Evolutionary conservation across 1,284 basidiomycete genomes (phyloP).

Genomic region (Rhodotorula sp.): DNA sequence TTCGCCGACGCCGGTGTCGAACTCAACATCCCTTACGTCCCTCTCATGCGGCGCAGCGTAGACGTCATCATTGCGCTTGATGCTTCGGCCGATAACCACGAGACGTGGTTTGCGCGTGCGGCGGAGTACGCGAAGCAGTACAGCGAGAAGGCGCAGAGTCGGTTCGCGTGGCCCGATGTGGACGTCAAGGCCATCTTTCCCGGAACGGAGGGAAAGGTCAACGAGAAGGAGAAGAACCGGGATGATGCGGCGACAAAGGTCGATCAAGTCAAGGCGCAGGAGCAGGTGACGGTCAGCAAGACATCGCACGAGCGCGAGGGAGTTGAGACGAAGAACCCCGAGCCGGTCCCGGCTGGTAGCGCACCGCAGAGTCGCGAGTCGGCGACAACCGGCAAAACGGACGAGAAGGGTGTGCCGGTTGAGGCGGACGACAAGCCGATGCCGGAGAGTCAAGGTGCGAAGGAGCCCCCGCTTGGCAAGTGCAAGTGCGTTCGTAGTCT

Average conservation of each 20-base stretch:
- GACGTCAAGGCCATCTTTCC: slow-evolving; percentile 48
- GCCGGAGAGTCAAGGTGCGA: slow-evolving; percentile 16
- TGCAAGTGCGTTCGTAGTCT: slow-evolving; percentile 21
- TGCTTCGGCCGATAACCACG: slow-evolving; percentile 53
- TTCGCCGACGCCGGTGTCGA: slow-evolving; percentile 55
- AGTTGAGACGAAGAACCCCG: slow-evolving; percentile 20
- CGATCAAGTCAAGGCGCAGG: slow-evolving; percentile 43
- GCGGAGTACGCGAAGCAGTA: slow-evolving; percentile 49
- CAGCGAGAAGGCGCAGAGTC: neutral
- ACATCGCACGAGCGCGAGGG: slow-evolving; percentile 7
- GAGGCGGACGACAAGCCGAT: slow-evolving; percentile 13
- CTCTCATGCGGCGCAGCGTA: slow-evolving; percentile 40
- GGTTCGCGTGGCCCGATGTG: slow-evolving; percentile 51
- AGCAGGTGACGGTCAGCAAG: neutral
- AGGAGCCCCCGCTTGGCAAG: slow-evolving; percentile 28
- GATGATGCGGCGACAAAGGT: slow-evolving; percentile 36
- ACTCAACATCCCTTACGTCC: slow-evolving; percentile 53
- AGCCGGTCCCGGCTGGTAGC: slow-evolving; percentile 27
- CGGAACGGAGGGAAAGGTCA: neutral
- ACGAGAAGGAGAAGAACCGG: slow-evolving; percentile 1
- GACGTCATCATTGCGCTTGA: slow-evolving; percentile 55
- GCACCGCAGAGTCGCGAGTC: slow-evolving; percentile 16
- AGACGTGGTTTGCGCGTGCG: slow-evolving; percentile 53
- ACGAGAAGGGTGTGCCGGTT: slow-evolving; percentile 41
- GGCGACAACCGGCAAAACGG: slow-evolving; percentile 19